Evolutionary conservation across 345 rosid genomes (phyloP), one percentile per base, ranked within the genome.

Genomic region (Lepidium africanum): DNA sequence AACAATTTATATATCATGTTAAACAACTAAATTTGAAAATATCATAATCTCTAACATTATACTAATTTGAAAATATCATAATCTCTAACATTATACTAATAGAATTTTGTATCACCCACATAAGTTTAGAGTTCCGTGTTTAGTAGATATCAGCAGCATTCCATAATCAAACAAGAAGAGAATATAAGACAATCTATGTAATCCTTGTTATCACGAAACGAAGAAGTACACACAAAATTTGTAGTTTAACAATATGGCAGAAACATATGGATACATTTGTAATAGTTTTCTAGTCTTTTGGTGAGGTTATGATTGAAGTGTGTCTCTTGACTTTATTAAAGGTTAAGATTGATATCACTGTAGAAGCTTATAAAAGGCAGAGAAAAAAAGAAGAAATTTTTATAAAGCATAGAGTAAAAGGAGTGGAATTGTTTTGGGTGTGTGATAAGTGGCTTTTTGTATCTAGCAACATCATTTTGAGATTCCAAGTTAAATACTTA

Each of bases 271-370:
- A 53, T 59, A 65, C 80, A 72, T 33, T 1, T 27, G 46, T 45
- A 5, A 62, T 68, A 59, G 66, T 37, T 52, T 36, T 61, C 52
- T 80, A 65, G 69, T 51, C 66, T 55, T 69, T 82, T 57, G 49
- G 68, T 65, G 76, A 65, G 64, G 63, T 81, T 73, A 79, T 73
- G 80, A 70, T 67, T 55, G 45, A 6, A 42, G 62, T 67, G 38
- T 72, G 81, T 59, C 76, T 69, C 83, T 70, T 73, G 79, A 74
- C 84, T 81, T 84, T 67, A 66, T 77, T 60, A 70, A 78, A 81
- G 78, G 83, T 80, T 80, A 57, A 21, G 27, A 43, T 42, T 59
- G 53, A 68, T 53, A 53, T 66, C 55, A 67, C 40, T 73, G 72
- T 59, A 41, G 62, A 66, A 73, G 62, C 56, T 66, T 42, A 59